These are phyloP conservation scores for Przewalskia tangutica DNA, from an alignment of 257 asterid species.

Conservation along the genomic window DNA sequence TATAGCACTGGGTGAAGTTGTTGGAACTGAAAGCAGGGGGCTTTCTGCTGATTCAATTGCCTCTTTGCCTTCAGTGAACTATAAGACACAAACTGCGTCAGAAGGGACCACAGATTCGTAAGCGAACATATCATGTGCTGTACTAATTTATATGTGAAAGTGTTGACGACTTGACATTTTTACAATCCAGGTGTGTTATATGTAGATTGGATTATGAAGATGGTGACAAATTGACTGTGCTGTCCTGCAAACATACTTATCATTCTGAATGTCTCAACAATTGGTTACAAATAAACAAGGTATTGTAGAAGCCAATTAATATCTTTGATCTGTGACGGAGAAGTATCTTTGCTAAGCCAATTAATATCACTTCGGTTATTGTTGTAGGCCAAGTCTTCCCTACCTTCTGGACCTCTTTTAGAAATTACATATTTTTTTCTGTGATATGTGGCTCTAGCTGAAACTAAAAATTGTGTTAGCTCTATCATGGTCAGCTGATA, in stretches of 20 bases:
- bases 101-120: conserved; percentile 73
- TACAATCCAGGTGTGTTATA: conserved; percentile 63
- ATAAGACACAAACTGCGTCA: conserved; percentile 43
- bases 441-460: background rate
- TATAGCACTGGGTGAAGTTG: conserved; percentile 86
- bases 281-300: conserved; percentile 91
- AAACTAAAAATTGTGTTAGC: background rate
- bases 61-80: conserved; percentile 63
- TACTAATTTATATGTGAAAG: background rate
- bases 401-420: background rate
- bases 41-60: conserved; percentile 80
- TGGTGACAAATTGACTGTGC: conserved; percentile 64
- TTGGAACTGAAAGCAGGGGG: conserved; percentile 95
- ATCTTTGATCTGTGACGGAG: background rate
- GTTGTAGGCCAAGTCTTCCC: background rate
- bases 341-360: background rate
- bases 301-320: background rate
- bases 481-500: background rate
- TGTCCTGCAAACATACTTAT: conserved; percentile 75
- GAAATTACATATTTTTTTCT: background rate
- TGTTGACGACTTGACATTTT: background rate
- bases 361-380: background rate
- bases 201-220: conserved; percentile 93
- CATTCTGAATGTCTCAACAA: conserved; percentile 78
- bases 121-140: conserved; percentile 24